Evolutionary conservation across 441 rosid species (phyloP).

Genomic region (Macaranga tanarius): DNA sequence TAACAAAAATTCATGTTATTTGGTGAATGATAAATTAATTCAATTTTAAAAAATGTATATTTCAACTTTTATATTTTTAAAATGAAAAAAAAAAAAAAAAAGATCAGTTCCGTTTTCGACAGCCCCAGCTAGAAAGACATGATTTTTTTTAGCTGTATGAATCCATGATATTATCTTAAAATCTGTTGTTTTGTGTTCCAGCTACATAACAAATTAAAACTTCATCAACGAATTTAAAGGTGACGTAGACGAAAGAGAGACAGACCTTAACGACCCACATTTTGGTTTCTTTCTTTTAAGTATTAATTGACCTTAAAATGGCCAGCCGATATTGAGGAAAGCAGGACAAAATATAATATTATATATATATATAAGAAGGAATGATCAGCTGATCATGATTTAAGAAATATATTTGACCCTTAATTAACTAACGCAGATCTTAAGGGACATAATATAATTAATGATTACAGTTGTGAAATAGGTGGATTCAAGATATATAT

Average conservation of each 20-base stretch:
- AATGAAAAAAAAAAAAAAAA: neutral
- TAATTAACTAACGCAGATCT: neutral
- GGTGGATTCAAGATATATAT: neutral
- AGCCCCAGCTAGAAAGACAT: too few relatives aligned
- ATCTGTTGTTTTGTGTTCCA: neutral
- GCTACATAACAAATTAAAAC: neutral
- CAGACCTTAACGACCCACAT: neutral
- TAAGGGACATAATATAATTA: too few relatives aligned
- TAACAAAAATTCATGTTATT: too few relatives aligned
- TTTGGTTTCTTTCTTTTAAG: neutral
- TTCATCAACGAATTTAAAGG: neutral
- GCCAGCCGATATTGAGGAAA: neutral
- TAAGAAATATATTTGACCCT: neutral
- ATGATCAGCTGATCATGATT: too few relatives aligned
- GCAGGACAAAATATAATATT: too few relatives aligned
- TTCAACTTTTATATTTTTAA: neutral
- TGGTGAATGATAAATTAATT: too few relatives aligned
- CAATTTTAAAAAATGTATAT: too few relatives aligned
- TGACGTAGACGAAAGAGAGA: neutral
- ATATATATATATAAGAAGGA: too few relatives aligned
- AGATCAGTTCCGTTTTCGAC: neutral
- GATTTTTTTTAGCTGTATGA: too few relatives aligned
- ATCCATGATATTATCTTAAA: too few relatives aligned
- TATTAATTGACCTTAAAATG: neutral
- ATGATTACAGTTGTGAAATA: constrained; percentile 1